Conservation (phyloP, 495 filamentous ascomycete genomes). For the Arthonia radiata region DNA sequence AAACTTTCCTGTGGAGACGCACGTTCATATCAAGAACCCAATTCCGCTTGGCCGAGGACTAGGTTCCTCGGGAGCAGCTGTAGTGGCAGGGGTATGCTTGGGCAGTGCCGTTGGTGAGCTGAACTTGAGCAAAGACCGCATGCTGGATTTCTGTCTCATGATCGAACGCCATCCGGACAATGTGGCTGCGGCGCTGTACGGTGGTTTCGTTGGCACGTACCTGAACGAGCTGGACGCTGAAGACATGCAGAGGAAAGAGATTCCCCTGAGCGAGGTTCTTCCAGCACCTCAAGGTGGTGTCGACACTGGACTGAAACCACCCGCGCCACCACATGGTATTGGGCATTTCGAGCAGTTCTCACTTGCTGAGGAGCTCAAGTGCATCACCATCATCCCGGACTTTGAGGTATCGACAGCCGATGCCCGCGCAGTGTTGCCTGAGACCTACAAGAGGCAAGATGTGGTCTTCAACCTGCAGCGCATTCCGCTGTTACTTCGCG, state of each 20-base stretch:
- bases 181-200: constrained; percentile 79
- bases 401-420: constrained; percentile 81
- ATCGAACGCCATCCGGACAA: constrained; percentile 95
- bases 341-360: constrained; percentile 82
- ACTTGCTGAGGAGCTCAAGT: constrained; percentile 84
- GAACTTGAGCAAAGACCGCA: constrained; percentile 48
- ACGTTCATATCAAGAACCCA: constrained; percentile 75
- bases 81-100: constrained; percentile 78
- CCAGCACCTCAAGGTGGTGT: constrained; percentile 65
- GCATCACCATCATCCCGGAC: constrained; percentile 77
- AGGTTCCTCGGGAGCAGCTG: constrained; percentile 79
- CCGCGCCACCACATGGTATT: constrained; percentile 69
- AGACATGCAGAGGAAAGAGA: constrained; percentile 68
- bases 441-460: constrained; percentile 49
- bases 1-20: constrained; percentile 60
- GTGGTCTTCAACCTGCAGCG: constrained; percentile 86
- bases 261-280: constrained; percentile 84
- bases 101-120: constrained; percentile 73
- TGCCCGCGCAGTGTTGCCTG: constrained; percentile 60
- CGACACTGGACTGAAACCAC: constrained; percentile 62
- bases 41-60: constrained; percentile 80
- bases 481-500: constrained; percentile 63
- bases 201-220: constrained; percentile 92
- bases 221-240: constrained; percentile 68
- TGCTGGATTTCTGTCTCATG: constrained; percentile 93